Base-by-base conservation (phyloP, 805 yeast genomes). In the Yamadazyma endophytica region DNA sequence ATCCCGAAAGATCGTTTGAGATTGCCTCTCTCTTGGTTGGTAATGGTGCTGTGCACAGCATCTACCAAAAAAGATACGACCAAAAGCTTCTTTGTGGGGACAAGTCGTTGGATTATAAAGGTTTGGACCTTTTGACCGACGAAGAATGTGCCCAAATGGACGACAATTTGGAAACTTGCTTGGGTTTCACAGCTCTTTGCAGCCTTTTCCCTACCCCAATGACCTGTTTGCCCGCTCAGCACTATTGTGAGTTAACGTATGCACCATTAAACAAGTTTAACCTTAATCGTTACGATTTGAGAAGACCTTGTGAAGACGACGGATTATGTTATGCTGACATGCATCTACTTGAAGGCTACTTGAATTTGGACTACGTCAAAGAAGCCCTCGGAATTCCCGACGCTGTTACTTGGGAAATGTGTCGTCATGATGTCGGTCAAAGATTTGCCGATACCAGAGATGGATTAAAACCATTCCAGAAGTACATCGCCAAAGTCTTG, bases 41-140 rank as follows among this genome's bases (percentile, higher is more conserved):
- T 33, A 89, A 89, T 55, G 97, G 97, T 31, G 73, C 86, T 43
- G 83, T 94, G 13, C 92, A 86, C 54, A 80, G 92, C 1, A 61
- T 79, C 31, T 68, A 71, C 24, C 96, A 87, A 64, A 75, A 78
- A 47, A 69, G 70, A 30, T 75, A 75, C 54, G 85, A 84, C 52
- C 75, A 79, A 52, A 89, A 89, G 36, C 87, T 89, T 96, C 89
- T 90, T 5, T 89, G 97, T 58, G 89, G 61, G 17, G 57, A 58
- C 40, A 66, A 64, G 26, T 66, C 64, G 4, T 43, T 55, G 33
- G 40, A 42, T 20, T 49, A 56, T 11, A n/a, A n/a, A n/a, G n/a
- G n/a, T n/a, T 49, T 58, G 11, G 26, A 28, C 11, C 9, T 33
- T n/a, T 26, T 59, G 20, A 16, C 43, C 6, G 51, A 47, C 17